Evolutionary conservation across 257 asterid species (phyloP), one percentile per base, ranked within the genome.

Genomic region (Lycium ferocissimum): DNA sequence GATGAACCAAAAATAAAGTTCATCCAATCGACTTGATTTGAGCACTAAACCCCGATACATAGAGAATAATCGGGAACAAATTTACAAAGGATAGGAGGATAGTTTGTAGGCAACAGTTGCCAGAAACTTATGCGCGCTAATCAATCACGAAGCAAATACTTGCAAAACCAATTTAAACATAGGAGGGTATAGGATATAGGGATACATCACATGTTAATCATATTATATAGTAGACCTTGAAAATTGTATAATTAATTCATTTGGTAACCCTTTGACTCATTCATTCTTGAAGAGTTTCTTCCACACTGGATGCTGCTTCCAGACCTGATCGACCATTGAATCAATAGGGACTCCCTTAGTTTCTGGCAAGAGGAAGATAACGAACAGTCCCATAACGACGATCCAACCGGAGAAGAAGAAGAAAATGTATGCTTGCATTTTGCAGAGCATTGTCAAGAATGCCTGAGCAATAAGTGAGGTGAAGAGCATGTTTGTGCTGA

Each of bases 401-500:
- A 87, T 84, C 92, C 92, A 89, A 3, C 81, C 86, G 0, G 90
- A 79, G 84, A 89, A 89, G 91, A 89, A 87, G 87, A 87, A 73
- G 86, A 87, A 89, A 6, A 87, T 89, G 83, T 83, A 85, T 12
- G 91, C 90, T 22, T 72, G 86, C 91, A 89, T 85, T 66, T 79
- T 69, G 84, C 91, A 89, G 57, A 87, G 37, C 92, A 89, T 87
- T 2, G 92, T 85, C 67, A 89, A 79, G 86, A 87, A 87, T 3
- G 85, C 80, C 79, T 89, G 90, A 33, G 91, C 91, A 18, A 89
- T 82, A 38, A 85, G 0, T 83, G 88, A 89, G 14, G 91, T 89
- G 86, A 85, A 87, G 40, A 89, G 45, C 91, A 89, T 87, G 79
- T 89, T 89, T 22, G 90, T 79, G 88, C 98, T 91, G 1, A 94